Evolutionary conservation across 1,284 basidiomycete genomes (phyloP).

Genomic region (Trametes polyzona): DNA sequence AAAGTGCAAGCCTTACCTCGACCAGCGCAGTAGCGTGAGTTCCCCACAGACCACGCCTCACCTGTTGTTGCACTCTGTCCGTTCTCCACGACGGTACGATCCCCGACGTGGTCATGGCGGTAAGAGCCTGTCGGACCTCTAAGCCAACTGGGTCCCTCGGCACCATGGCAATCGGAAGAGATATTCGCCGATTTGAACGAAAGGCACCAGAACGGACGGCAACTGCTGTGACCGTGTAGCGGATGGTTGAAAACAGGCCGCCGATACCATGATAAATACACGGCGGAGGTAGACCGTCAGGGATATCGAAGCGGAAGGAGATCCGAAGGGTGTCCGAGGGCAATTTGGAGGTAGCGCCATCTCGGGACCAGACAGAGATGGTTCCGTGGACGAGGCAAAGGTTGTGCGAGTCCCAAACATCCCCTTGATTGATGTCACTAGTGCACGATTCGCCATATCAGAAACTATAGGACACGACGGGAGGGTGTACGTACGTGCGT

Average conservation of each 20-base stretch:
- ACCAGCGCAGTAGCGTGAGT: conserved; percentile 23
- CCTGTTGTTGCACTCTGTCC: conserved; percentile 8
- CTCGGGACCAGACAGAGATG: conserved; percentile 33
- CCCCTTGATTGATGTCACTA: no score
- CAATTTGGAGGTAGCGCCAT: conserved; percentile 24
- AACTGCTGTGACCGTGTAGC: conserved; percentile 26
- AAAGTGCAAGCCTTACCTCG: conserved; percentile 12
- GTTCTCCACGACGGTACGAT: conserved; percentile 13
- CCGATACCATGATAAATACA: conserved; percentile 15
- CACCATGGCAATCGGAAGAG: conserved; percentile 24
- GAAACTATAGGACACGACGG: no score
- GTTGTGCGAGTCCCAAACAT: no score
- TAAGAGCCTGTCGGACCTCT: conserved; percentile 3
- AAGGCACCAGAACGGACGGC: conserved; percentile 25
- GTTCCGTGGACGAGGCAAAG: no score
- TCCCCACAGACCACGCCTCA: conserved; percentile 29
- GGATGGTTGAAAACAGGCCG: conserved; percentile 8
- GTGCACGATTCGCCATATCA: no score
- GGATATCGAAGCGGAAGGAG: conserved; percentile 30
- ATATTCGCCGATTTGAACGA: conserved; percentile 21
- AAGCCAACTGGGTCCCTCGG: conserved; percentile 19
- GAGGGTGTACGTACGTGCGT: no score
- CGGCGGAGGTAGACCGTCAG: conserved; percentile 26
- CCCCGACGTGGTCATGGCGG: conserved; percentile 11
- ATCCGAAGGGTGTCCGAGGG: conserved; percentile 25